Evolutionary conservation across 768 basidiomycete species (phyloP), one percentile per base, ranked within the genome.

Genomic region (Crepidotus variabilis): DNA sequence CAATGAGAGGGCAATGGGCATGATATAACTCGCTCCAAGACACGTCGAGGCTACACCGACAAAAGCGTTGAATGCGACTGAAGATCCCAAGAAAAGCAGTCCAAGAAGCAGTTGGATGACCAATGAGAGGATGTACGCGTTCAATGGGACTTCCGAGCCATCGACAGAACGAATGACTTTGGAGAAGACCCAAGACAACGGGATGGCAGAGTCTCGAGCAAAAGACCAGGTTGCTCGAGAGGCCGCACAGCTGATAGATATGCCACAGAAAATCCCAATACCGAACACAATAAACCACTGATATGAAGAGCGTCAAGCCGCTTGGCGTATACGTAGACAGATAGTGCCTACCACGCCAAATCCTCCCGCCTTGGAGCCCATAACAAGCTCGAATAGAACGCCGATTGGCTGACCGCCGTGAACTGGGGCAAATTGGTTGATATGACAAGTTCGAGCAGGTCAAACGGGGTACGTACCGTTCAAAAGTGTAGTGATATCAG

Each of bases 151-250:
- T 60, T 79, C 35, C 8, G 52, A 53, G 10, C 39, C 80, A 34
- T 62, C 63, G 32, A 71, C 65, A 43, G 71, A 57, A 7, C 69
- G 65, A 43, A 73, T 72, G 63, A 87, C 73, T 50, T 69, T 71
- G 6, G 78, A 69, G 71, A 86, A 86, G 55, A 72, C 62, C 10
- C 57, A 50, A 34, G 80, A 75, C 46, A 80, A 76, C 1, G 85
- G 87, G 43, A 88, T 81, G 1, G 82, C 87, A 57, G 77, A 77
- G 69, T 88, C 87, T 2, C 87, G 77, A 0, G 85, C 82, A 65
- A 88, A 88, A 47, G 82, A 82, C 87, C 86, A 88, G 2, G 86
- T 87, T 28, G 83, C 81, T 16, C 86, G 81, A 11, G 85, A 87
- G 35, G 86, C 82, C 8, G 85, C 85, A 52, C 83, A 85, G 39